Evolutionary conservation across 2,329 filamentous ascomycete species (phyloP), one percentile per base, ranked within the genome.

Genomic region (Beauveria medogensis): DNA sequence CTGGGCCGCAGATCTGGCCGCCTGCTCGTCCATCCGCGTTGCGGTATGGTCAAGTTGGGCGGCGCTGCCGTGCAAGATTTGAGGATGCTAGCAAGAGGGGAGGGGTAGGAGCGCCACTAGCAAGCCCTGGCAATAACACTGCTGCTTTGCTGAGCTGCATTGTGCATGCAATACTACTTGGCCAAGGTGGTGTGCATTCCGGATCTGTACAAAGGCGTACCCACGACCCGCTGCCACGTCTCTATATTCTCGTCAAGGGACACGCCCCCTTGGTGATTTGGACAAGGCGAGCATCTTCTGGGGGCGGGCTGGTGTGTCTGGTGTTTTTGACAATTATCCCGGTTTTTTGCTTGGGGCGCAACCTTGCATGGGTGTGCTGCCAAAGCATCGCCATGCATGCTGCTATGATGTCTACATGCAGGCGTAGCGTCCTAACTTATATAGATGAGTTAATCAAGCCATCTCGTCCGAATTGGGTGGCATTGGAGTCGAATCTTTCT

Each of bases 1-100:
- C 74, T 70, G 63, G 74, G 73, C 72, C 73, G 74, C 74, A 74
- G 69, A 71, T 72, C 70, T 67, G 71, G 70, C 65, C 70, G 68
- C 72, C 70, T 59, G 40, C 43, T 56, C 53, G 26, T 24, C 50
- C 57, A 47, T 54, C 50, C 50, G 30, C 30, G 58, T 48, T 37
- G 56, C 47, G n/a, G 44, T 3, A 41, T 57, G 43, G 10, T 57
- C 1, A 52, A 44, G 56, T 60, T 60, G 51, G 58, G 58, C 51
- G 50, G 43, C 51, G 58, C 58, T 60, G 50, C 58, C 6, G 50
- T 54, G 58, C 14, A 41, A 55, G 41, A 37, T 47, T 51, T 30
- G 41, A 60, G 20, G 40, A 52, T 58, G 41, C 43, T 28, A 30
- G 54, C 28, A 24, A 6, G n/a, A 12, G 3, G 28, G 22, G 43